Evolutionary conservation across 1,284 basidiomycete genomes (phyloP).

Genomic region (Irpex lacteus): DNA sequence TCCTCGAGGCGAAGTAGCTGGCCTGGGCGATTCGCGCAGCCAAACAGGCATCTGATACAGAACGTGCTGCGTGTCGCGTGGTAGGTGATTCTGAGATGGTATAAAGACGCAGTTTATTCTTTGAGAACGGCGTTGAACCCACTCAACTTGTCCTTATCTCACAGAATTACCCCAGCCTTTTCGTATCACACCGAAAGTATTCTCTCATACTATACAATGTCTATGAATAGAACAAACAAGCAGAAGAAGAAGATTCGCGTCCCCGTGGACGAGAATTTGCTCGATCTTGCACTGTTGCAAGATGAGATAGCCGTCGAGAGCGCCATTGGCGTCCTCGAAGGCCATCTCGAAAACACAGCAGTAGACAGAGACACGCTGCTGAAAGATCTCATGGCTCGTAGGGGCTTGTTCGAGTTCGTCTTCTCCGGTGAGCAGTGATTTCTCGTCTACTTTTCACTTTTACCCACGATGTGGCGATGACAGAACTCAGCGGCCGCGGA

Average conservation of each 20-base stretch:
- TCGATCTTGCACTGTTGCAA: constrained; percentile 7
- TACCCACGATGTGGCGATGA: not conserved
- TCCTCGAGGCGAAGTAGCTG: no score
- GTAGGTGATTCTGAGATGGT: no score
- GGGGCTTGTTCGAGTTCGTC: not conserved
- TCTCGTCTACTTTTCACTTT: no score
- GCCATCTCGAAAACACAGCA: constrained; percentile 5
- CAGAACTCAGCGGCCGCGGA: not conserved
- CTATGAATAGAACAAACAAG: not conserved
- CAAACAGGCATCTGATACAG: no score
- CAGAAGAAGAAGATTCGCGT: not conserved
- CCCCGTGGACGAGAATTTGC: constrained; percentile 7
- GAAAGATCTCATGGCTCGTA: not conserved
- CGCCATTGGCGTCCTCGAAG: constrained; percentile 14
- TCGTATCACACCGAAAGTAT: no score
- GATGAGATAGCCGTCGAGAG: constrained; percentile 14
- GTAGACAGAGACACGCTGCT: not conserved
- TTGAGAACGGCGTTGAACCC: no score
- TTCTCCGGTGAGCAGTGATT: not conserved
- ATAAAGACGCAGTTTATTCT: no score
- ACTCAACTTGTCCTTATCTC: no score
- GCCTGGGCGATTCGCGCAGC: no score
- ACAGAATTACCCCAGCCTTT: no score
- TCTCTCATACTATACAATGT: no score
- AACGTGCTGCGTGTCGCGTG: no score